Evolutionary conservation across 129 eudicot genomes (phyloP).

Genomic region (Erigeron canadensis): DNA sequence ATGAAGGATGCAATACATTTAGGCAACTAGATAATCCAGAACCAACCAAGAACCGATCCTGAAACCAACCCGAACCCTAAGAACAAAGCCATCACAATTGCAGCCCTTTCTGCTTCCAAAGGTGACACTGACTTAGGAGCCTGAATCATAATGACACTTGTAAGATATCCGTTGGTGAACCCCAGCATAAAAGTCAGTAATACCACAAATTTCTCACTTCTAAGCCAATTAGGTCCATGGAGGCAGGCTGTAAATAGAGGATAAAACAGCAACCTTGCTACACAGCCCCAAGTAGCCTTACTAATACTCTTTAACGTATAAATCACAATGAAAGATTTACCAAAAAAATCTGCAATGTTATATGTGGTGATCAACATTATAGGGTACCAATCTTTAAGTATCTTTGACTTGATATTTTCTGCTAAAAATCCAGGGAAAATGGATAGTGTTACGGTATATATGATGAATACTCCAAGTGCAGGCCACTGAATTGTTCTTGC

Average conservation of each 20-base stretch:
- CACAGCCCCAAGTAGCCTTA: conserved; percentile 58
- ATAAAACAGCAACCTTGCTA: conserved; percentile 51
- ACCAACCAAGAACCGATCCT: conserved; percentile 3
- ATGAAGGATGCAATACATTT: not conserved
- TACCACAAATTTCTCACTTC: conserved; percentile 46
- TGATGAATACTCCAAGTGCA: conserved; percentile 52
- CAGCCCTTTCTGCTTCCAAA: conserved; percentile 53
- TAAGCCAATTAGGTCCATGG: conserved; percentile 65
- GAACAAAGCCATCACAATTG: conserved; percentile 7
- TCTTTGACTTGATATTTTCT: conserved; percentile 52
- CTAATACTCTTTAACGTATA: conserved; percentile 30
- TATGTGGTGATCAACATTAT: conserved; percentile 55
- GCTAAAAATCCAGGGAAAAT: conserved; percentile 74
- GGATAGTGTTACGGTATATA: conserved; percentile 64
- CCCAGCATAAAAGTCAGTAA: conserved; percentile 57
- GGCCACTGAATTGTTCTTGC: conserved; percentile 54
- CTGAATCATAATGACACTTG: conserved; percentile 69
- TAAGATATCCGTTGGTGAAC: conserved; percentile 61
- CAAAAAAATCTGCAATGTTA: conserved; percentile 57
- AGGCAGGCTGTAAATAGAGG: conserved; percentile 57
- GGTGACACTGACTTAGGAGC: conserved; percentile 59
- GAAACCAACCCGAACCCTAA: not conserved
- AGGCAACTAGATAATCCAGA: not conserved
- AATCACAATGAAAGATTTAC: conserved; percentile 49
- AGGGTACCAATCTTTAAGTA: conserved; percentile 78